Conservation (phyloP, 768 basidiomycete genomes). For the Kockovaella imperatae region DNA sequence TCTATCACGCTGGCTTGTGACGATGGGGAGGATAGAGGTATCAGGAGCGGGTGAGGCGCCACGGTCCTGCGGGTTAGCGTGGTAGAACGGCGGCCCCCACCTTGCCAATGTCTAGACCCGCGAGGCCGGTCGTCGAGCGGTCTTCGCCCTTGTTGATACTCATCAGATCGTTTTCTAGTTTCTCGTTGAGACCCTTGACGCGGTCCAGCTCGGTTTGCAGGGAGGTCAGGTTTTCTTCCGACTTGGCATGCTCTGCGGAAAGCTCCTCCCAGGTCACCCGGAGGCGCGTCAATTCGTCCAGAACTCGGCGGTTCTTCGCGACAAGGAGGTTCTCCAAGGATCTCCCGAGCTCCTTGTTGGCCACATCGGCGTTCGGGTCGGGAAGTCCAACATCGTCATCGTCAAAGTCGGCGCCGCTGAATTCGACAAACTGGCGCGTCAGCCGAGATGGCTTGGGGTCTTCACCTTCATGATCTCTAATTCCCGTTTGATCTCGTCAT, state of each 20-base stretch:
- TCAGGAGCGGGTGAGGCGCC: constrained; percentile 62
- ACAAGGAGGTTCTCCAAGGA: constrained; percentile 86
- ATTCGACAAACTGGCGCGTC: constrained; percentile 75
- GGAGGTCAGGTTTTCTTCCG: constrained; percentile 55
- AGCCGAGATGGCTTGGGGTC: constrained; percentile 4
- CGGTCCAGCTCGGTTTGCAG: constrained; percentile 64
- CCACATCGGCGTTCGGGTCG: constrained; percentile 80
- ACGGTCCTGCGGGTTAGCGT: constrained; percentile 29
- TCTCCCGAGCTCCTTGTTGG: constrained; percentile 64
- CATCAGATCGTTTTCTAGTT: constrained; percentile 81
- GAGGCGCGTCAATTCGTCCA: constrained; percentile 87
- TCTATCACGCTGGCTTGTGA: constrained; percentile 93
- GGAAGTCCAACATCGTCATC: constrained; percentile 57
- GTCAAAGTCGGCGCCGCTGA: constrained; percentile 76
- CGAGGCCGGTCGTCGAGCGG: constrained; percentile 51
- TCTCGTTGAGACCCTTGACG: constrained; percentile 74
- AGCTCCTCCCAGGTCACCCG: constrained; percentile 77
- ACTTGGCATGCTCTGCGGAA: constrained; percentile 57
- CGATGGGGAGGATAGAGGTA: constrained; percentile 93
- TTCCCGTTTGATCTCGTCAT: constrained; percentile 96
- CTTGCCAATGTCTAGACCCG: constrained; percentile 62
- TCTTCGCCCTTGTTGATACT: constrained; percentile 56
- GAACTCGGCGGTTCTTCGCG: constrained; percentile 82
- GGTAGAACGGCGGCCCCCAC: constrained; percentile 12
- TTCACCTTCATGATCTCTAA: constrained; percentile 94